phyloP scores from a whole-genome alignment of 2,329 filamentous ascomycete genomes.

The Ilyonectria mors-panacis region DNA sequence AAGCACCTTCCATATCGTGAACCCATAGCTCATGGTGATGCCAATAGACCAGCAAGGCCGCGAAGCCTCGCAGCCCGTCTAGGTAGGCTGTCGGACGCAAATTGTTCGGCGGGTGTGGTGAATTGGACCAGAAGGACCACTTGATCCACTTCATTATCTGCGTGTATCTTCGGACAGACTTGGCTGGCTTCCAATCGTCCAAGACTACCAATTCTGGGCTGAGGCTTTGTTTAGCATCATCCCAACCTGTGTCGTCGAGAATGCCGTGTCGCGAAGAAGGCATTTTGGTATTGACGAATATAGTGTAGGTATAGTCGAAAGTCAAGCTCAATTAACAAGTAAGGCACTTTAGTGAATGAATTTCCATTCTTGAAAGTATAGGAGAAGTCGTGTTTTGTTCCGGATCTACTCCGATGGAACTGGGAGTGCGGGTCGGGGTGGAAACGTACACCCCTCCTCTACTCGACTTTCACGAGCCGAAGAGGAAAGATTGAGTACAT shows the following conservation, averaged over 20 bases:
- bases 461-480: no score
- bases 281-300: constrained; percentile 44
- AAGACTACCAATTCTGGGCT: constrained; percentile 15
- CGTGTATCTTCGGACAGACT: constrained; percentile 30
- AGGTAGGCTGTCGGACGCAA: constrained; percentile 69
- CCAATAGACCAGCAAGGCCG: constrained; percentile 76
- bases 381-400: not conserved
- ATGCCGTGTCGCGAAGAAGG: constrained; percentile 50
- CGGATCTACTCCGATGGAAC: no score
- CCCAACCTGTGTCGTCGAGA: constrained; percentile 54
- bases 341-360: not conserved
- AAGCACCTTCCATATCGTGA: constrained; percentile 59
- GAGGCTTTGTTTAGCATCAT: constrained; percentile 39
- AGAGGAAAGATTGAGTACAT: no score
- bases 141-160: constrained; percentile 28
- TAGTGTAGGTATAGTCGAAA: not conserved
- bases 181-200: constrained; percentile 25
- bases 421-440: no score
- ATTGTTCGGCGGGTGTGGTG: constrained; percentile 38
- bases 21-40: constrained; percentile 74
- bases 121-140: constrained; percentile 33
- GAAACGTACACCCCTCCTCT: no score
- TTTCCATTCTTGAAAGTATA: no score
- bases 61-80: constrained; percentile 77
- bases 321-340: not conserved